Base-by-base conservation (phyloP, 176 grass and related monocot genomes). In the Oryza rufipogon region DNA sequence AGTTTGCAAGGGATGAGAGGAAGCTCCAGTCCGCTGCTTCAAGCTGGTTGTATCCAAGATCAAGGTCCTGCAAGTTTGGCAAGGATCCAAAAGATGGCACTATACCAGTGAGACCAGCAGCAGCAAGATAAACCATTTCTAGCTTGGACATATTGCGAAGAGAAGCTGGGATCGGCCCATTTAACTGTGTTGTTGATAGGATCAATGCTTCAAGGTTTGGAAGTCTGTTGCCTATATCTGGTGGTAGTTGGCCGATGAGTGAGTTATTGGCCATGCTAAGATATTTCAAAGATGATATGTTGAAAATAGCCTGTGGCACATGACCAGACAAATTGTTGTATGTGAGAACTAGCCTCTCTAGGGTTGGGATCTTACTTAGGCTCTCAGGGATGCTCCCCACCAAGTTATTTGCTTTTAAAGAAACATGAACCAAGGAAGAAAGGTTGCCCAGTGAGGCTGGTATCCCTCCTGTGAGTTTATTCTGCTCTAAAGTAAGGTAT, bases 331-430 rank as follows among this genome's bases (percentile, higher is more conserved):
- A 36, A 6, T 36, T 36, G 34, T 36, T 36, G 5, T 5, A 82
- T 33, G 86, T 52, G 51, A 91, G 84, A 12, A 82, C 48, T 28
- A 88, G 33, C 17, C 9, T 36, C 52, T 68, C 2, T 10, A 92
- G n/a, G 13, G 19, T 12, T 12, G 58, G 32, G 36, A 83, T 81
- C 0, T 23, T 73, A 64, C 78, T 46, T 82, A 88, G n/a, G 69
- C 87, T 85, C 34, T 88, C 77, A 19, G 86, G 90, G 15, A 92
- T 92, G 34, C 34, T 73, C 46, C 90, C 90, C 32, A 78, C 86
- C 48, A 92, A 82, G 1, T 51, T 34, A 34, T 34, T 34, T 34
- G 33, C 33, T 34, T 34, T 34, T 34, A 34, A 34, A 34, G 33
- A 34, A 34, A 34, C 33, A 34, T 34, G 33, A 34, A 74, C 2